Conservation (phyloP, 306 rosid species). For the Begonia peltatifolia region DNA sequence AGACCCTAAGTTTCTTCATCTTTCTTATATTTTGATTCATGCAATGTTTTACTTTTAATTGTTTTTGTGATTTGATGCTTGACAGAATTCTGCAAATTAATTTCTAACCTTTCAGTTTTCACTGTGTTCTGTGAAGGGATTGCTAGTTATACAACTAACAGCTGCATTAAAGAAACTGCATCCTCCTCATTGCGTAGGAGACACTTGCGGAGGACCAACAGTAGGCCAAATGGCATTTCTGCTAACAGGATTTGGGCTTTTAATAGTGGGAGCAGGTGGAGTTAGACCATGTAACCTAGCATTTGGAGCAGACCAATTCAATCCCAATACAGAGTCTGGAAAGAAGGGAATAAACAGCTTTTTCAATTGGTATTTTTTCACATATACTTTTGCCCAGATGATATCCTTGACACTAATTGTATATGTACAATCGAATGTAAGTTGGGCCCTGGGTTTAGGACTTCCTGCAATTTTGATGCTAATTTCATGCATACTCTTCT, state of each 20-base stretch:
- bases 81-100: not conserved
- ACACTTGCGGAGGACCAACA: constrained; percentile 49
- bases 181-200: constrained; percentile 47
- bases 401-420: constrained; percentile 49
- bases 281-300: constrained; percentile 81
- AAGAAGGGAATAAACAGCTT: constrained; percentile 69
- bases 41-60: too few species aligned
- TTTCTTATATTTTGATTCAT: too few species aligned
- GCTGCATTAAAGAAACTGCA: constrained; percentile 54
- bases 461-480: constrained; percentile 75
- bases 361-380: constrained; percentile 84
- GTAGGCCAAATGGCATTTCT: constrained; percentile 54
- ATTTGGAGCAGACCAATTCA: constrained; percentile 84
- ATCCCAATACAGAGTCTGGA: constrained; percentile 64
- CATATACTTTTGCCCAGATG: constrained; percentile 61
- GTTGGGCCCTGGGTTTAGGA: constrained; percentile 67
- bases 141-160: constrained; percentile 56
- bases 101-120: not conserved
- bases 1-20: too few species aligned
- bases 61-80: too few species aligned
- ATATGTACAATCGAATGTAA: constrained; percentile 61
- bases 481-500: constrained; percentile 36
- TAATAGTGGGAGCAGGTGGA: constrained; percentile 67
- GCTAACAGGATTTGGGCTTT: constrained; percentile 31
- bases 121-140: constrained; percentile 36